phyloP scores from a whole-genome alignment of 1,284 basidiomycete genomes.

The Anthracocystis walkeri region DNA sequence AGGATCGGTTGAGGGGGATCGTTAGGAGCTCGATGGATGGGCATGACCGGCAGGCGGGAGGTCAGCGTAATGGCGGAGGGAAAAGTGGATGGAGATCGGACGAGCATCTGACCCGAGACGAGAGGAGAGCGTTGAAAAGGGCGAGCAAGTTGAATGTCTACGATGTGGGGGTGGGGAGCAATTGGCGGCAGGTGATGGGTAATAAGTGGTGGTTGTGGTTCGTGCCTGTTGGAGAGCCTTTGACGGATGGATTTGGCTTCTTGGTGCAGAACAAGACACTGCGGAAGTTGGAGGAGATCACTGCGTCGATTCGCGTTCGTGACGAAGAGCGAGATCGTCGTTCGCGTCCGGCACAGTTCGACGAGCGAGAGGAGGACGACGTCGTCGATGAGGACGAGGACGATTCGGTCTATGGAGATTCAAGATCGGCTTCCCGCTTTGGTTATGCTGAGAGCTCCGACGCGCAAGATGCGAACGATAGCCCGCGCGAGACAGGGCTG shows the following conservation, averaged over 20 bases:
- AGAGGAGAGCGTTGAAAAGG: conserved; percentile 52
- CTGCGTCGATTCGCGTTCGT: conserved; percentile 31
- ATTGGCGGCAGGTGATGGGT: conserved; percentile 62
- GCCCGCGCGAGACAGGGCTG: conserved; percentile 13
- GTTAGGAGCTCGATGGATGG: conserved; percentile 18
- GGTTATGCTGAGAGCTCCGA: conserved; percentile 15
- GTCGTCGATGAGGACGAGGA: conserved; percentile 30
- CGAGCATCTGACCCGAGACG: conserved; percentile 53
- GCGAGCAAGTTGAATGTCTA: conserved; percentile 64
- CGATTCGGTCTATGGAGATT: conserved; percentile 35
- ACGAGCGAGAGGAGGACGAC: conserved; percentile 3
- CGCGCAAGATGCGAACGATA: neutral
- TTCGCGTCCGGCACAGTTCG: neutral
- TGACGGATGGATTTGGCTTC: conserved; percentile 46
- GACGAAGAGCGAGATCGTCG: conserved; percentile 6
- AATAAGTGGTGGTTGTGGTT: conserved; percentile 51
- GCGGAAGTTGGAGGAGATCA: conserved; percentile 48
- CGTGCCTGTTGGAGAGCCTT: conserved; percentile 56
- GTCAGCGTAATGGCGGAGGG: neutral
- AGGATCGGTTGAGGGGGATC: conserved; percentile 39
- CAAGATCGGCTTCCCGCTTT: conserved; percentile 17
- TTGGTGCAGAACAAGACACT: conserved; percentile 45
- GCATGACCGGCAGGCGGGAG: neutral
- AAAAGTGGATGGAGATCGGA: conserved; percentile 44
- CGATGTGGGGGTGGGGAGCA: conserved; percentile 53